Conservation (phyloP, 169 alveolate species). For the Plasmodium relictum region DNA sequence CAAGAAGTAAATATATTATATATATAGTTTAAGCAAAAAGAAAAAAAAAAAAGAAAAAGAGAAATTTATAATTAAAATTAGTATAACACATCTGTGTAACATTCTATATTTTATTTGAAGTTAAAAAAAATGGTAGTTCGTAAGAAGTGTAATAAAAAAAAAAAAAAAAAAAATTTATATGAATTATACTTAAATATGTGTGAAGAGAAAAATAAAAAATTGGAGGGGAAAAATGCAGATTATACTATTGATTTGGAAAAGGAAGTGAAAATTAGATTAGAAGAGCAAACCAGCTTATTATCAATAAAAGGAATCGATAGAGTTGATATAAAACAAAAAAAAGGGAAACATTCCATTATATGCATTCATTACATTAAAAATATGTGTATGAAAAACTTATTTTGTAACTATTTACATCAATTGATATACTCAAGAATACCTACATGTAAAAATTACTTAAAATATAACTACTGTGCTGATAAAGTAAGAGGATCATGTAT, state of each 20-base stretch:
- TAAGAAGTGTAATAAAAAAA: neutral
- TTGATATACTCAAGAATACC: conserved; percentile 92
- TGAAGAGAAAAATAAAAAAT: conserved; percentile 18
- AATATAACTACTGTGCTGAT: conserved; percentile 90
- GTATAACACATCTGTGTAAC: too few species aligned
- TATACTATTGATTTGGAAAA: conserved; percentile 71
- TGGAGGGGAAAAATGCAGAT: neutral
- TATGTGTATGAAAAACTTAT: conserved; percentile 94
- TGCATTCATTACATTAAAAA: conserved; percentile 95
- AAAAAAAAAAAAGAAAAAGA: too few species aligned
- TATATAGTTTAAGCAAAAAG: too few species aligned
- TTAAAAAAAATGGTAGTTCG: conserved; percentile 1
- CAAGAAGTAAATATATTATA: too few species aligned
- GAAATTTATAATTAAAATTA: too few species aligned
- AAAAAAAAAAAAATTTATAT: conserved; percentile 31
- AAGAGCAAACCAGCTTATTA: conserved; percentile 83
- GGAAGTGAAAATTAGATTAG: conserved; percentile 80
- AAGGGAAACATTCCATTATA: conserved; percentile 93
- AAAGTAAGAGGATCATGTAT: conserved; percentile 88
- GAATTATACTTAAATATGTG: conserved; percentile 56
- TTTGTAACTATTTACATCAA: conserved; percentile 94
- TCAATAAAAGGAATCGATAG: conserved; percentile 86
- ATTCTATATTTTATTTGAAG: too few species aligned
- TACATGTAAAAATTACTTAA: conserved; percentile 88
- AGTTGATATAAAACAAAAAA: conserved; percentile 84